Conservation (phyloP, 148 eudicot genomes). For the Hydrangea macrophylla region DNA sequence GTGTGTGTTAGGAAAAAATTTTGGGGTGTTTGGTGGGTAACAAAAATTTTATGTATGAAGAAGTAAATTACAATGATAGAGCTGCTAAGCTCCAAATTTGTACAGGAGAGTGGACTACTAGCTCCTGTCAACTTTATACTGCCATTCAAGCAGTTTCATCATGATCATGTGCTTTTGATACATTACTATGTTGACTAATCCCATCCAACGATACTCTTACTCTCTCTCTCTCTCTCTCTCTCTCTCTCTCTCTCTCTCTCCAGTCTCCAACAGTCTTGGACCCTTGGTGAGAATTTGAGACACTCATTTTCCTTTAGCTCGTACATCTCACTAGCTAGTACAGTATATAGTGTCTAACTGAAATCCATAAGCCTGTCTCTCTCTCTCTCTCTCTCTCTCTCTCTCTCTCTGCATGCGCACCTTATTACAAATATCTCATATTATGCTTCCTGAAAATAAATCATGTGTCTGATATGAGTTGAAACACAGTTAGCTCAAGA, state of each 20-base stretch:
- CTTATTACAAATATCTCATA: not conserved
- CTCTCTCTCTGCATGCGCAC: not conserved
- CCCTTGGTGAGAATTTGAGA: too few species aligned
- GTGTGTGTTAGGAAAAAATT: too few species aligned
- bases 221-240: constrained; percentile 4
- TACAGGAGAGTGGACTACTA: not conserved
- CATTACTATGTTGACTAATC: constrained; percentile 29
- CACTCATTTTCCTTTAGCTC: too few species aligned
- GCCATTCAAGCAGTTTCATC: constrained; percentile 12
- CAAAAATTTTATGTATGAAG: too few species aligned
- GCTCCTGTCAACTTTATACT: not conserved
- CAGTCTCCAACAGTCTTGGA: too few species aligned
- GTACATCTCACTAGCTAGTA: too few species aligned
- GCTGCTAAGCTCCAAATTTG: not conserved
- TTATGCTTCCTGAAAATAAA: not conserved
- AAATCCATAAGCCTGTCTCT: not conserved
- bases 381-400: not conserved
- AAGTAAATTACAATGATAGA: too few species aligned
- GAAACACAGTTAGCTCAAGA: not conserved
- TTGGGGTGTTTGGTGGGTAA: too few species aligned
- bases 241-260: constrained; percentile 1
- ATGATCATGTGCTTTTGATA: constrained; percentile 15
- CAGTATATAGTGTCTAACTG: too few species aligned
- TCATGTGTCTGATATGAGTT: not conserved
- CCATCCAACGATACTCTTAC: constrained; percentile 3